Evolutionary conservation across 371 early-diverging fungal genomes (phyloP).

Genomic region (Rhizomucor pusillus): DNA sequence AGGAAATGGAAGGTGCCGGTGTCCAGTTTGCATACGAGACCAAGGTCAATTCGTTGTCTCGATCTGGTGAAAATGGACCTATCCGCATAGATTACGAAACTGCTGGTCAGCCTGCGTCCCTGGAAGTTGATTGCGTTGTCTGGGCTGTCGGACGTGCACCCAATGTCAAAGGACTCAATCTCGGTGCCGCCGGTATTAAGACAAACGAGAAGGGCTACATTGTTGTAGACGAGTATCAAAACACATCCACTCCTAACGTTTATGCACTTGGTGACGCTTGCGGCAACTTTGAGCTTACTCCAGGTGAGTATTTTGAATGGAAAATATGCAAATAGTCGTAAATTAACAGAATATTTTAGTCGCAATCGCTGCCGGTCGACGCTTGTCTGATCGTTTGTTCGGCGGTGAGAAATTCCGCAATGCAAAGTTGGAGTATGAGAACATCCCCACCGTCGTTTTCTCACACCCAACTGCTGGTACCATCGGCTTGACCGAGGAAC

Average conservation of each 20-base stretch:
- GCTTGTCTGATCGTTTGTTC: conserved; percentile 89
- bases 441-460: conserved; percentile 96
- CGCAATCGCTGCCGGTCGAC: conserved; percentile 93
- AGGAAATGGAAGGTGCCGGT: conserved; percentile 68
- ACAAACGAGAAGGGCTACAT: conserved; percentile 69
- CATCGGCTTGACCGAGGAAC: conserved; percentile 84
- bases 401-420: conserved; percentile 66
- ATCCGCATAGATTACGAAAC: conserved; percentile 48
- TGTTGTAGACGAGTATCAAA: conserved; percentile 84
- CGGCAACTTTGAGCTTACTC: conserved; percentile 92
- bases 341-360: conserved; percentile 29
- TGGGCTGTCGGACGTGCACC: conserved; percentile 92
- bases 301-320: conserved; percentile 53
- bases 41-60: conserved; percentile 39
- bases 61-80: conserved; percentile 5
- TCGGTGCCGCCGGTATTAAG: conserved; percentile 67
- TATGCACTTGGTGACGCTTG: conserved; percentile 95
- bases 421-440: conserved; percentile 83
- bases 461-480: conserved; percentile 92
- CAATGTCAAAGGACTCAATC: conserved; percentile 64
- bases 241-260: conserved; percentile 70
- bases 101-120: conserved; percentile 32
- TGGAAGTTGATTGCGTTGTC: conserved; percentile 67
- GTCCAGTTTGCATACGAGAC: conserved; percentile 70
- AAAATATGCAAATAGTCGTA: not conserved